A percentile compares a stretch with the other conserved stretches of the same genome.
These are phyloP conservation scores for Diutina rugosa DNA, from an alignment of 1,139 yeast genomes.

Conservation along the genomic window DNA sequence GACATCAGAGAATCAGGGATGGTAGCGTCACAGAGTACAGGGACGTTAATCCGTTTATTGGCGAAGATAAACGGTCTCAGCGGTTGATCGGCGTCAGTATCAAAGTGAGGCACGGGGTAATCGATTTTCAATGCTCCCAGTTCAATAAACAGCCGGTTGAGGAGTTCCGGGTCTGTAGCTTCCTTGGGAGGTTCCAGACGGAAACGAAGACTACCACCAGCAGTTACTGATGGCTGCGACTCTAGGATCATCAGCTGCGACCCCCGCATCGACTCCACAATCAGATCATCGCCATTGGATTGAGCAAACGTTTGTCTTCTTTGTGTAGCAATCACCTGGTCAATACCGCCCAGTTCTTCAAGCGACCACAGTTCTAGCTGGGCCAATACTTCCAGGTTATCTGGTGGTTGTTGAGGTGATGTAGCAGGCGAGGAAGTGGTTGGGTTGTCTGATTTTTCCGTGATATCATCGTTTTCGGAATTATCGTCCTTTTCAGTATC, in stretches of 20 bases:
- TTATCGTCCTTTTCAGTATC: background rate
- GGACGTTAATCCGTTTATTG: conserved; percentile 43
- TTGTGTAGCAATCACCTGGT: background rate
- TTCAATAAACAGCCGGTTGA: background rate
- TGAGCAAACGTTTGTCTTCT: background rate
- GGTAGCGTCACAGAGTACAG: conserved; percentile 6
- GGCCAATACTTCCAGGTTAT: background rate
- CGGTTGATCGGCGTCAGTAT: conserved; percentile 38
- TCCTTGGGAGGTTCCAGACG: background rate
- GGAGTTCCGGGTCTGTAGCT: background rate
- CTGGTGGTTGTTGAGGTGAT: background rate
- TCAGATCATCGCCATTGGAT: background rate
- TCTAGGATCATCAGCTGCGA: background rate
- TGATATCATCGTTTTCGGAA: background rate
- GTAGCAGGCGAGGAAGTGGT: background rate
- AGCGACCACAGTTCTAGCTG: background rate
- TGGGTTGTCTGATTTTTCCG: background rate
- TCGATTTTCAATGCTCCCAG: conserved; percentile 37
- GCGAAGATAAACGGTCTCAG: conserved; percentile 48
- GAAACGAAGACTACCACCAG: background rate
- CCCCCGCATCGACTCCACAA: background rate
- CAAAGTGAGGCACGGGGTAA: conserved; percentile 54
- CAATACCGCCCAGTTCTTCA: background rate
- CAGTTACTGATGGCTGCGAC: background rate
- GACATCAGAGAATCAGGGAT: background rate